Base-by-base conservation (phyloP, 2,329 filamentous ascomycete genomes). In the Epichloe amarillans region DNA sequence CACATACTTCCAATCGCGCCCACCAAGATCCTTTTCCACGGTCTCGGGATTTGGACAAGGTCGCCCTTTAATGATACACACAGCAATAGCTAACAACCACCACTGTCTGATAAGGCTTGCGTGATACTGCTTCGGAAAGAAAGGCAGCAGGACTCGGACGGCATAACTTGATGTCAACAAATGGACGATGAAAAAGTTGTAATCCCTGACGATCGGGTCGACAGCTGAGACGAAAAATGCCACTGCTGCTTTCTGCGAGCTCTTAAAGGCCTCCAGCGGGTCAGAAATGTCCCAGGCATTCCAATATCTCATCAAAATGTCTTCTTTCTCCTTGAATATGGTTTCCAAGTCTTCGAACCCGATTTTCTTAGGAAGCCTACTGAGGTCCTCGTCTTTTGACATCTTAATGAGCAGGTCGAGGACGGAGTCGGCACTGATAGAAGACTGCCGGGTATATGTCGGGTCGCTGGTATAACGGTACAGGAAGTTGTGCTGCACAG, bases 151-250 rank as follows among this genome's bases (percentile, higher is more conserved):
- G 23, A 95, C 80, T n/a, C 93, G 79, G 12, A 95, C 79, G 0
- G 93, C 91, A 63, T 98, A 89, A 53, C 84, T 90, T 19, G 86
- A 84, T 0, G 88, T 94, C 35, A 98, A 74, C 7, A 93, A 66
- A 62, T 95, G 88, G 4, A 86, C 82, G 41, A 90, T 67, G 68
- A 88, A 88, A 69, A 94, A 91, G 67, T 93, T 87, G 67, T 89
- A 94, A 33, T 79, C 72, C 50, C 83, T 76, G 12, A 75, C 75
- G 12, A 75, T 75, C 3, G 72, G 73, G 36, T 71, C 62, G 2
- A 81, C 76, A 3, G 79, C 81, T 5, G 77, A 73, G 4, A 88
- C 73, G 0, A 87, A 66, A 6, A 90, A 65, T 0, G 78, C 76
- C 0, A 80, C 71, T 0, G 79, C 79, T 1, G 75, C 73, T 61